These are phyloP conservation scores for Phialophora tarda DNA, from an alignment of 2,329 filamentous ascomycete species.

Conservation along the genomic window DNA sequence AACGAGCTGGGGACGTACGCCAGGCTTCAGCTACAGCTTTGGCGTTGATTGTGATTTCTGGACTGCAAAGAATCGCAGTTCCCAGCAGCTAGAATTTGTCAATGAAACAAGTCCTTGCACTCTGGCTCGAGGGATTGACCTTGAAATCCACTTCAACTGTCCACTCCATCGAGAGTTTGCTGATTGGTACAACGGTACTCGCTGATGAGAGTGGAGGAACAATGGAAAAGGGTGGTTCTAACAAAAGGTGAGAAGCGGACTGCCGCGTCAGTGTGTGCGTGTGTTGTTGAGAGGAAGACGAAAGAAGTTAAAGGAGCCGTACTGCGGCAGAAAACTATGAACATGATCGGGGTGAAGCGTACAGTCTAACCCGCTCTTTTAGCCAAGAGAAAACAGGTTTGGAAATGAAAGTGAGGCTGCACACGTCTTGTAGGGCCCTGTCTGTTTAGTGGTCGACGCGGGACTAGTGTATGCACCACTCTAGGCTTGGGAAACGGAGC, in stretches of 20 bases:
- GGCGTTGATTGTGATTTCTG: constrained; percentile 3
- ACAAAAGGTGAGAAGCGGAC: background rate
- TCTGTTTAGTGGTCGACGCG: background rate
- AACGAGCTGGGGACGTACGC: background rate
- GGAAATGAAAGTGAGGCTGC: background rate
- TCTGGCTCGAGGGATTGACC: background rate
- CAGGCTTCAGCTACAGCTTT: background rate
- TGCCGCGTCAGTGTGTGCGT: background rate
- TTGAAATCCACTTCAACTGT: background rate
- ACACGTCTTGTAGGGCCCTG: background rate
- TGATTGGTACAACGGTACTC: background rate
- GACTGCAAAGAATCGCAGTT: background rate
- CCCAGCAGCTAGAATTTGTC: constrained; percentile 1
- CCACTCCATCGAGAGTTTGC: background rate
- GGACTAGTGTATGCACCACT: background rate
- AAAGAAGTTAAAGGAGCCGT: background rate
- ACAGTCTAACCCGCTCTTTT: background rate
- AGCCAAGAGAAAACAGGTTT: background rate
- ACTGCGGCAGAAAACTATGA: background rate
- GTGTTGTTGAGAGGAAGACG: background rate
- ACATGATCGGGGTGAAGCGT: background rate
- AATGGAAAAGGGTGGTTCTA: background rate
- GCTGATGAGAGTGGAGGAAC: background rate
- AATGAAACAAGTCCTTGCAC: background rate
- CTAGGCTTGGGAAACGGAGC: background rate